These are phyloP conservation scores for Cetradonia linearis DNA, from an alignment of 495 filamentous ascomycete genomes.

Conservation along the genomic window DNA sequence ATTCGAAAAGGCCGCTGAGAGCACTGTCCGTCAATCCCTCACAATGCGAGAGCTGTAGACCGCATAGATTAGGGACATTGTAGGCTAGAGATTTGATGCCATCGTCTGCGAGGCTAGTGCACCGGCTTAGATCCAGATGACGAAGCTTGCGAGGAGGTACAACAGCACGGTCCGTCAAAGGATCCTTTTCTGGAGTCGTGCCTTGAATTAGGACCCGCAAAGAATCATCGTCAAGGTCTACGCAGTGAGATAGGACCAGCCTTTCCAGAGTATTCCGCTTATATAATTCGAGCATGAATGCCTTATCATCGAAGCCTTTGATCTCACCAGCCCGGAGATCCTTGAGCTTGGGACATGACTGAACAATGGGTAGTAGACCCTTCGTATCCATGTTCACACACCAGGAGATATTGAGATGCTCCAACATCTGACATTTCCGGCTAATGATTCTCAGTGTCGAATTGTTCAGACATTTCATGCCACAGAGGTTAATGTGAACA, in stretches of 20 bases:
- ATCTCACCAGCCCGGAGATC: constrained; percentile 81
- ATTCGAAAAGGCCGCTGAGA: constrained; percentile 61
- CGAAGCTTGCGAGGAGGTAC: constrained; percentile 71
- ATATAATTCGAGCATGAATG: constrained; percentile 63
- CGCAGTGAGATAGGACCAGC: constrained; percentile 66
- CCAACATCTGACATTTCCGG: constrained; percentile 67
- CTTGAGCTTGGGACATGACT: constrained; percentile 58
- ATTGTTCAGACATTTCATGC: constrained; percentile 70
- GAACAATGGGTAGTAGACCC: constrained; percentile 64
- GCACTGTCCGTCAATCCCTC: constrained; percentile 60
- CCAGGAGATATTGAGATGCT: constrained; percentile 83
- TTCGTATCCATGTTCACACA: constrained; percentile 75
- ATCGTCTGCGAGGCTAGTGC: constrained; percentile 56
- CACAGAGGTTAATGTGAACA: constrained; percentile 73
- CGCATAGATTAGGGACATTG: constrained; percentile 71
- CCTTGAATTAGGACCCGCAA: constrained; percentile 67
- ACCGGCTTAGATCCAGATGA: constrained; percentile 78
- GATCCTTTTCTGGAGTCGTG: constrained; percentile 59
- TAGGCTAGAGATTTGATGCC: constrained; percentile 57
- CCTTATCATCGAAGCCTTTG: constrained; percentile 60
- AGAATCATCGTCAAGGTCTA: constrained; percentile 61
- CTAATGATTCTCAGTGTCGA: constrained; percentile 80
- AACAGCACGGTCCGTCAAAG: constrained; percentile 61
- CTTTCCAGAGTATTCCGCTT: constrained; percentile 70
- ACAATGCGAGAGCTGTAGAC: constrained; percentile 69